Evolutionary conservation across 1,284 basidiomycete species (phyloP).

Genomic region (Waitea zeae): DNA sequence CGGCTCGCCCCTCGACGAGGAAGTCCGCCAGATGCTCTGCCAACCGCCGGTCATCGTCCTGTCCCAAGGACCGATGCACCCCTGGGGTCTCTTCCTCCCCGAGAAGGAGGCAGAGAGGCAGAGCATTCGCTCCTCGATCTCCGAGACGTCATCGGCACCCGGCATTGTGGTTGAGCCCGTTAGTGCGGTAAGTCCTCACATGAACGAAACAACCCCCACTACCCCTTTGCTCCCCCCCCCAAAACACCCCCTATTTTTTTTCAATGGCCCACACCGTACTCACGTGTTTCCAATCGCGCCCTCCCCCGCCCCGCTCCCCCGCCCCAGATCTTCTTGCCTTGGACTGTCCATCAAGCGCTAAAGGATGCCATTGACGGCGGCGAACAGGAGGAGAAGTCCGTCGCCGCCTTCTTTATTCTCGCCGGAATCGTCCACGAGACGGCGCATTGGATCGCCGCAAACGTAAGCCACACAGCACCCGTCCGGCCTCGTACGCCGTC

Average conservation of each 20-base stretch:
- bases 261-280: too few species aligned
- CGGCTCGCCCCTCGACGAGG: neutral
- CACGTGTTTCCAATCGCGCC: too few species aligned
- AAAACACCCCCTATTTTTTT: too few species aligned
- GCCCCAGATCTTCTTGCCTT: neutral
- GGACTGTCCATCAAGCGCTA: neutral
- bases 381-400: neutral
- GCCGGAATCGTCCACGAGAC: neutral
- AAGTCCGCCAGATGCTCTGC: neutral
- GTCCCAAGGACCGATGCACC: neutral
- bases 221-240: too few species aligned
- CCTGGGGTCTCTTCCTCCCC: neutral
- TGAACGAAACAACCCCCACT: too few species aligned
- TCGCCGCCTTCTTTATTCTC: neutral
- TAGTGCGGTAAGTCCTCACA: neutral
- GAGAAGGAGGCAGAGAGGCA: neutral
- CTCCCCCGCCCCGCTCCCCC: too few species aligned
- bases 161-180: neutral
- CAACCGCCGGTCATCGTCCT: neutral
- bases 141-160: too few species aligned
- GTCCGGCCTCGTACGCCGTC: neutral
- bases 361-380: neutral
- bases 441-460: neutral
- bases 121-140: too few species aligned
- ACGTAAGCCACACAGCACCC: too few species aligned